phyloP scores from a whole-genome alignment of 805 yeast species.

The Ogataea chonburiensis region DNA sequence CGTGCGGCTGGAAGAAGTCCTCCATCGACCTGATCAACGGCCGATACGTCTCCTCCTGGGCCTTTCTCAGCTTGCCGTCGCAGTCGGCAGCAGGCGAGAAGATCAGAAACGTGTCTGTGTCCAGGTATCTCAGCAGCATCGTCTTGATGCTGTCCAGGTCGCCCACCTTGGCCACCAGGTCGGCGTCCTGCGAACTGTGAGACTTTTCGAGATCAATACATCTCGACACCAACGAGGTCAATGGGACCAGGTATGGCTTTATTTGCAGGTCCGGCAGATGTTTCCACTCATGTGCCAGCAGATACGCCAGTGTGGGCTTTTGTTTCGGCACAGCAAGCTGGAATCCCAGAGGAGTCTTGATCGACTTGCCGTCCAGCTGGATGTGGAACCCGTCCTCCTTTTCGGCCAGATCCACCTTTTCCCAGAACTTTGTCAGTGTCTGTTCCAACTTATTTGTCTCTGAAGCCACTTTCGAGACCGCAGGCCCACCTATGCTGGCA shows the following conservation, averaged over 20 bases:
- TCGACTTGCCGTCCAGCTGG: constrained; percentile 69
- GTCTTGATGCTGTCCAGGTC: constrained; percentile 54
- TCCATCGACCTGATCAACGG: constrained; percentile 75
- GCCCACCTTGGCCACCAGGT: constrained; percentile 60
- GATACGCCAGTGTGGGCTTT: constrained; percentile 63
- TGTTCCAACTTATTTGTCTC: constrained; percentile 71
- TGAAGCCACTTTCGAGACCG: constrained; percentile 44
- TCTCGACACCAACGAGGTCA: constrained; percentile 84
- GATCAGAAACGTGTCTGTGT: constrained; percentile 89
- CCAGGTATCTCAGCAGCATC: constrained; percentile 75
- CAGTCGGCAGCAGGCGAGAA: constrained; percentile 80
- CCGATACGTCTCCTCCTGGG: constrained; percentile 74
- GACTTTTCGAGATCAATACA: constrained; percentile 69
- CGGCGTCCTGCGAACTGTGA: constrained; percentile 40
- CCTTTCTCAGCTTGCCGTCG: constrained; percentile 74
- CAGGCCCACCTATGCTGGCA: constrained; percentile 35
- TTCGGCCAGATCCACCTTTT: constrained; percentile 50
- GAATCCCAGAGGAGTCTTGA: constrained; percentile 83
- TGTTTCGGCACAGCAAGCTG: constrained; percentile 59
- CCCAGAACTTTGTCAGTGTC: constrained; percentile 79
- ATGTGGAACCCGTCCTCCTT: constrained; percentile 44
- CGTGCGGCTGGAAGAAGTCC: constrained; percentile 47
- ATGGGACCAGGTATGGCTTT: constrained; percentile 76
- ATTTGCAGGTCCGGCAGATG: constrained; percentile 63
- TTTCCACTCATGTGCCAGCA: constrained; percentile 88